Conservation (phyloP, 1,284 basidiomycete species). For the Microbotryum violaceum region DNA sequence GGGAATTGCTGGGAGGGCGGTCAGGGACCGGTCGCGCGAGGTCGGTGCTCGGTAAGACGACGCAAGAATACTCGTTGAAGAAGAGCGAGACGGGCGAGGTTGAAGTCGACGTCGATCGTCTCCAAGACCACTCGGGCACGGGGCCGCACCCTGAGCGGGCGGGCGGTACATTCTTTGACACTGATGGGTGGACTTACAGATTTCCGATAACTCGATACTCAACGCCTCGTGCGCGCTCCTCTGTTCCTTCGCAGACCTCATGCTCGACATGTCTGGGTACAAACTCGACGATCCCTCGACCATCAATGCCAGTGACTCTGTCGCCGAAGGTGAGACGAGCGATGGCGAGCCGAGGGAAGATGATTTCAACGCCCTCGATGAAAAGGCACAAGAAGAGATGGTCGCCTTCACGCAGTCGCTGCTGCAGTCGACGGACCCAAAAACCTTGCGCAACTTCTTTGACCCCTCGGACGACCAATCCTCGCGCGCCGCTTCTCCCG, state of each 20-base stretch:
- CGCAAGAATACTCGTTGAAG: slow-evolving; percentile 8
- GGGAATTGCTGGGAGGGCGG: slow-evolving; percentile 11
- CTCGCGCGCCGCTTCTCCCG: slow-evolving; percentile 6
- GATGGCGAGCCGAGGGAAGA: slow-evolving; percentile 16
- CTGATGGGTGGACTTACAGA: not conserved
- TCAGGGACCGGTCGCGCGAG: slow-evolving; percentile 6
- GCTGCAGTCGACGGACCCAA: slow-evolving; percentile 38
- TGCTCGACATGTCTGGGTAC: slow-evolving; percentile 47
- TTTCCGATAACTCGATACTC: too few relatives aligned
- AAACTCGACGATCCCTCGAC: slow-evolving; percentile 35
- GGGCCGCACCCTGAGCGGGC: slow-evolving; percentile 1
- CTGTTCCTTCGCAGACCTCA: slow-evolving; percentile 44
- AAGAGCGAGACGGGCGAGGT: slow-evolving; percentile 3
- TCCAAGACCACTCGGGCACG: not conserved
- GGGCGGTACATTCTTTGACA: not conserved
- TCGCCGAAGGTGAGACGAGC: slow-evolving; percentile 3
- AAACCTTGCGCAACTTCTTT: slow-evolving; percentile 28
- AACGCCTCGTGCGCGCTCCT: not conserved
- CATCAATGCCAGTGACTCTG: slow-evolving; percentile 16
- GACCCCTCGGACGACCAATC: slow-evolving; percentile 13
- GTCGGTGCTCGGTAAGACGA: not conserved
- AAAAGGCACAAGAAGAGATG: slow-evolving; percentile 30
- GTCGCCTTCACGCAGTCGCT: slow-evolving; percentile 34
- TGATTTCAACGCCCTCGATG: not conserved
- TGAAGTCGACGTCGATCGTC: slow-evolving; percentile 1